A percentile compares a stretch with the other conserved stretches of the same genome.
Evolutionary conservation across 768 basidiomycete genomes (phyloP).

Genomic region (Leccinum subgranulosum): DNA sequence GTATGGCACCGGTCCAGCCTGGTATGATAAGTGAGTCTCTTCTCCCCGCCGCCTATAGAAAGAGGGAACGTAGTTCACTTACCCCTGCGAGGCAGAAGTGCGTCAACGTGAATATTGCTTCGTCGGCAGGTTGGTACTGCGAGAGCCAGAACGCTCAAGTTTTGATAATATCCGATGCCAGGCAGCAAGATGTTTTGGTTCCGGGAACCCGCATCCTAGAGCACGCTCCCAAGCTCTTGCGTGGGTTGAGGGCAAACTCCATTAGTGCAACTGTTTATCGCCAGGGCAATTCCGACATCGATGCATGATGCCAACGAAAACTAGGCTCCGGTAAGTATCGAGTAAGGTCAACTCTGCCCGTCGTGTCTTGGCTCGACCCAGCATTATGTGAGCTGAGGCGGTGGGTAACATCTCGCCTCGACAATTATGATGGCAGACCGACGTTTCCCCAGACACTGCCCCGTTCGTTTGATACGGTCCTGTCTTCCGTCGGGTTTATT

Average conservation of each 20-base stretch:
- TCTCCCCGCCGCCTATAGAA: neutral
- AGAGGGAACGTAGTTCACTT: neutral
- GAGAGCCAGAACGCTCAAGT: constrained; percentile 13
- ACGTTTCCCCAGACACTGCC: constrained; percentile 7
- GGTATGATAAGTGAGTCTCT: neutral
- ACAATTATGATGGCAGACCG: neutral
- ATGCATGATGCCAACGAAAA: constrained; percentile 16
- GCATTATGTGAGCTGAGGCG: too few species aligned
- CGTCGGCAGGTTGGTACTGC: constrained; percentile 10
- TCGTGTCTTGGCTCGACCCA: neutral
- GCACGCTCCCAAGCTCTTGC: constrained; percentile 13
- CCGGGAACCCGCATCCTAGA: constrained; percentile 19
- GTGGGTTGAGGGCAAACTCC: constrained; percentile 14
- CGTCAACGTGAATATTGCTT: constrained; percentile 16
- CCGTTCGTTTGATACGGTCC: neutral
- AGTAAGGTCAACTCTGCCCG: constrained; percentile 12
- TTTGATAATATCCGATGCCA: constrained; percentile 17
- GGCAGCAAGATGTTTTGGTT: constrained; percentile 1
- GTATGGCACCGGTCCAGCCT: constrained; percentile 16
- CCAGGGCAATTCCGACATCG: constrained; percentile 20
- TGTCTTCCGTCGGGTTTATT: neutral
- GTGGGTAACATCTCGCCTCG: neutral
- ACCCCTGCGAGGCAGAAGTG: constrained; percentile 18
- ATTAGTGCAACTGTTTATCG: constrained; percentile 15
- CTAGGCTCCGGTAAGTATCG: constrained; percentile 3